A percentile compares a stretch with the other conserved stretches of the same genome.
Conservation (phyloP, 331 rosid species). For the Pyrus hybrid region DNA sequence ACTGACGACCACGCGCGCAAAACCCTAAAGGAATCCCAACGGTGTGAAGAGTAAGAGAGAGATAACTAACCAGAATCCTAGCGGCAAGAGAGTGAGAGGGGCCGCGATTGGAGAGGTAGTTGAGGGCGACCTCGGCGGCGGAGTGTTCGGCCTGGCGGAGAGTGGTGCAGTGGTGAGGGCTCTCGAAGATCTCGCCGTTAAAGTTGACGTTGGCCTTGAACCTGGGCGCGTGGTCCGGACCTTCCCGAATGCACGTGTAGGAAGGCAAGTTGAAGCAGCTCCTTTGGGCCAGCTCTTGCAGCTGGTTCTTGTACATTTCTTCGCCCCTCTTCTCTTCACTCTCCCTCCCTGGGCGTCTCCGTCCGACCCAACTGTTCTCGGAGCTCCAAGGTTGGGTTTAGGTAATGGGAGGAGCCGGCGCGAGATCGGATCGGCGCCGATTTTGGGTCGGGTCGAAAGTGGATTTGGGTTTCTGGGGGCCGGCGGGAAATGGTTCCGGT, state of each 20-base stretch:
- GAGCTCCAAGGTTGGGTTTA: not conserved
- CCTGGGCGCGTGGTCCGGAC: conserved; percentile 97
- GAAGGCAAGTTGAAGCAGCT: conserved; percentile 98
- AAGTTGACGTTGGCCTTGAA: conserved; percentile 88
- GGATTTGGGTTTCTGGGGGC: not conserved
- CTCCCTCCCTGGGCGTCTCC: not conserved
- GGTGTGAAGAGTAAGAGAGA: not conserved
- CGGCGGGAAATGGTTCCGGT: conserved; percentile 6
- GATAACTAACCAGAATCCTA: conserved; percentile 57
- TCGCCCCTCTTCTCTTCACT: conserved; percentile 12
- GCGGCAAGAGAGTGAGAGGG: conserved; percentile 94
- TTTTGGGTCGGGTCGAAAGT: not conserved
- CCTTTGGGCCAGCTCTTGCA: conserved; percentile 95
- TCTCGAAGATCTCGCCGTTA: conserved; percentile 85
- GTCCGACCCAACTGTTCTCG: not conserved
- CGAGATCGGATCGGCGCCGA: conserved; percentile 5
- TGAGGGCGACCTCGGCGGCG: conserved; percentile 83
- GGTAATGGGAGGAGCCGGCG: not conserved
- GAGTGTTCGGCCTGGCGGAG: conserved; percentile 94
- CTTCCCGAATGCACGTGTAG: conserved; percentile 84
- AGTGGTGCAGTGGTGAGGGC: conserved; percentile 72
- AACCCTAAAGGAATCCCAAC: conserved; percentile 24
- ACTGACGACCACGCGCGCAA: conserved; percentile 3
- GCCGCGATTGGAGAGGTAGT: conserved; percentile 71
- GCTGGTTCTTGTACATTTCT: conserved; percentile 99